Evolutionary conservation across 345 rosid species (phyloP), one percentile per base, ranked within the genome.

Genomic region (Salix exigua): DNA sequence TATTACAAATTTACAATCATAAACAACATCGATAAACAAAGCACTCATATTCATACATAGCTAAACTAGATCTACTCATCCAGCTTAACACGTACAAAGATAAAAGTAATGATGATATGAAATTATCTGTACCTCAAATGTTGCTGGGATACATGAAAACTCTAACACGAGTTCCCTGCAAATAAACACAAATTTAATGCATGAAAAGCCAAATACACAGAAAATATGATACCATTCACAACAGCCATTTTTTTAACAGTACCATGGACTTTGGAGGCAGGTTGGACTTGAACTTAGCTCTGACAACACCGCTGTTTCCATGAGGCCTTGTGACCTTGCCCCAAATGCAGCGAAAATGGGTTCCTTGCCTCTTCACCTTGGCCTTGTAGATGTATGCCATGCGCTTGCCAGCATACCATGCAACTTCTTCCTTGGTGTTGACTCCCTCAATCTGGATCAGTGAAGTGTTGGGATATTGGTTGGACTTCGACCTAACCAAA

Each of bases 61-160:
- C n/a, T 50, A 18, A 6, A 50, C 55, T 4, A 50, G 55, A 50
- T 5, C 51, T 14, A 55, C 25, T 23, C 1, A 9, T 51, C n/a
- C 2, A 18, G 62, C 26, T 10, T 55, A 10, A 55, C 62, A 3
- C 6, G 0, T 9, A 2, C 62, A 9, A 55, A 55, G 62, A 55
- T 13, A 23, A 4, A 21, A n/a, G 6, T 55, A n/a, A 10, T n/a
- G 13, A 55, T 55, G 62, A n/a, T 7, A 53, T 21, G 21, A 53
- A 53, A 23, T 53, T 53, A 55, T 8, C 28, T 55, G 62, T 64
- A 93, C 97, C 96, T 92, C 77, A 94, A 30, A 92, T 94, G 68
- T 92, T 92, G 90, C 97, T 92, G 77, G 97, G 98, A 81, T 92
- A 94, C 98, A 94, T 90, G 88, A 94, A 92, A 62, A 94, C 98